Conservation (phyloP, 2,329 filamentous ascomycete species). For the Ophiostoma tasmaniense region DNA sequence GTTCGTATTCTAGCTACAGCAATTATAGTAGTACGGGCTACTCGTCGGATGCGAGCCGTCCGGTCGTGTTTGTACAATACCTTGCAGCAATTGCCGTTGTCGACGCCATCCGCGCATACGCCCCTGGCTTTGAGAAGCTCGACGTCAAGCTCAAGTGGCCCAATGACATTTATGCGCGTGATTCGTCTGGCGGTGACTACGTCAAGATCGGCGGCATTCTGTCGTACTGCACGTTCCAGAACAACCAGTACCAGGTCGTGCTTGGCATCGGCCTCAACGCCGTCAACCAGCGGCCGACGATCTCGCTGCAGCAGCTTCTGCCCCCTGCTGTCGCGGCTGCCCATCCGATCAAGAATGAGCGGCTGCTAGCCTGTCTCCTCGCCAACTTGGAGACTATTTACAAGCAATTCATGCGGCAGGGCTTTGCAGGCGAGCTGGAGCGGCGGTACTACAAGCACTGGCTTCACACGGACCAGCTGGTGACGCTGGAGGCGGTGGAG, state of each 20-base stretch:
- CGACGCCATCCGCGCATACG: slow-evolving; percentile 73
- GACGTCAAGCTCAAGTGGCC: slow-evolving; percentile 93
- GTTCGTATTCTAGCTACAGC: not conserved
- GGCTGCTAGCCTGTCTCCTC: slow-evolving; percentile 71
- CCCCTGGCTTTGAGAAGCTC: slow-evolving; percentile 61
- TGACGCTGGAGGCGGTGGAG: slow-evolving; percentile 71
- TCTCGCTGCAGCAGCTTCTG: slow-evolving; percentile 69
- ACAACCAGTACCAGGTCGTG: slow-evolving; percentile 72
- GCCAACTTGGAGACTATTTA: slow-evolving; percentile 73
- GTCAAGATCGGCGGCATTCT: slow-evolving; percentile 92
- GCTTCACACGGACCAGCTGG: slow-evolving; percentile 68
- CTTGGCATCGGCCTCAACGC: slow-evolving; percentile 83
- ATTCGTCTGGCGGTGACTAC: slow-evolving; percentile 46
- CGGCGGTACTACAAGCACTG: slow-evolving; percentile 71
- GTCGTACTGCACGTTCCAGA: slow-evolving; percentile 75
- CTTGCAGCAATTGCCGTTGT: slow-evolving; percentile 81
- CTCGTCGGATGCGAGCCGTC: slow-evolving; percentile 28
- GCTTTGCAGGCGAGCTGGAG: slow-evolving; percentile 68
- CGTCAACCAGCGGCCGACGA: slow-evolving; percentile 76
- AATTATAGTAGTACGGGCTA: slow-evolving; percentile 36
- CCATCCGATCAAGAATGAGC: slow-evolving; percentile 61
- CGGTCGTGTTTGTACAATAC: slow-evolving; percentile 91
- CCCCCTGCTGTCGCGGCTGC: slow-evolving; percentile 33
- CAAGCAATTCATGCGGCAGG: slow-evolving; percentile 60
- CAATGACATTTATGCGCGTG: slow-evolving; percentile 79